Evolutionary conservation across 495 filamentous ascomycete species (phyloP).

Genomic region (Hyphodiscus hymeniophilus): DNA sequence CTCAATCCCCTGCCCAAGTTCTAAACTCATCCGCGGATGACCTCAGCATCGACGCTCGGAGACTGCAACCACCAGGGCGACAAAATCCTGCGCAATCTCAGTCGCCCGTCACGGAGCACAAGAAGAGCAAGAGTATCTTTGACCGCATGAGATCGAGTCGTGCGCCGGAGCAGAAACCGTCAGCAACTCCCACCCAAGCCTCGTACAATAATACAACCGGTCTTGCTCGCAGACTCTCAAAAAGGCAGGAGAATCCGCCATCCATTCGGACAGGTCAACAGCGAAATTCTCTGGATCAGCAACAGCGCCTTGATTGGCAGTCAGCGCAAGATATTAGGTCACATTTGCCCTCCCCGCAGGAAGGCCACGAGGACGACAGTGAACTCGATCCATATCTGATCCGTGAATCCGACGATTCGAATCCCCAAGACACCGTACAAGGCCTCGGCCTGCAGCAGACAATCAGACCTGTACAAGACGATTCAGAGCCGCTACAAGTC

Average conservation of each 20-base stretch:
- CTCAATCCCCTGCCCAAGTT: conserved; percentile 16
- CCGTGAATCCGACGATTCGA: background rate
- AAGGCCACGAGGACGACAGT: conserved; percentile 22
- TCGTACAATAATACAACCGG: conserved; percentile 33
- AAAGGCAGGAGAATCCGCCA: conserved; percentile 35
- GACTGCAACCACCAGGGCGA: conserved; percentile 21
- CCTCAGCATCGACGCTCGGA: conserved; percentile 24
- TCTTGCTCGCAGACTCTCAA: conserved; percentile 38
- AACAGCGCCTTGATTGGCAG: conserved; percentile 29
- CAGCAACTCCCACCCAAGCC: conserved; percentile 1
- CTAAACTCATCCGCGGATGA: conserved; percentile 24
- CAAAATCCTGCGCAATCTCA: conserved; percentile 1
- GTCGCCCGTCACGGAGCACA: conserved; percentile 14
- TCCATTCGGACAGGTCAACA: conserved; percentile 30
- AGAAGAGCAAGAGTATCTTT: conserved; percentile 21
- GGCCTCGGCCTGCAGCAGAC: conserved; percentile 23
- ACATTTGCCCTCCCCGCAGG: conserved; percentile 24
- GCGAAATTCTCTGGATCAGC: conserved; percentile 25
- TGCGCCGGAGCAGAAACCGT: conserved; percentile 7
- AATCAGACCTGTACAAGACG: conserved; percentile 15
- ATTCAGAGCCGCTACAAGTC: conserved; percentile 2
- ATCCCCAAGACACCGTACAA: conserved; percentile 4
- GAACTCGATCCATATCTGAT: conserved; percentile 22
- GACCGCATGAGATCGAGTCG: conserved; percentile 20
- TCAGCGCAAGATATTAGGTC: conserved; percentile 19